Evolutionary conservation across 805 yeast genomes (phyloP).

Genomic region (Saturnispora ahearnii): DNA sequence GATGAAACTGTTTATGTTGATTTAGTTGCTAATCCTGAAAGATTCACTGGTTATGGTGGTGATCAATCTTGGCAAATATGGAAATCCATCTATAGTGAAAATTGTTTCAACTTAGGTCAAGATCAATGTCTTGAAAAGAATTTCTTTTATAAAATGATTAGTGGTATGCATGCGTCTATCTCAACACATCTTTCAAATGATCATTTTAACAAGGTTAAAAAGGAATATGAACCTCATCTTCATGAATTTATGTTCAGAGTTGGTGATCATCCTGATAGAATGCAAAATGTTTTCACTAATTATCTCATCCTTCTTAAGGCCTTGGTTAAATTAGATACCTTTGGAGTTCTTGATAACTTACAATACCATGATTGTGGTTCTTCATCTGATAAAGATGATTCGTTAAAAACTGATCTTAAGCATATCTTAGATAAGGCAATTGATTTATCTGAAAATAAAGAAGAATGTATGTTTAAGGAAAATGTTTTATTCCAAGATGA

Average conservation of each 20-base stretch:
- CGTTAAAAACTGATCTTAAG: conserved; percentile 24
- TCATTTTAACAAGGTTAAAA: conserved; percentile 57
- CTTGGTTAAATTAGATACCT: conserved; percentile 45
- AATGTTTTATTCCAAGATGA: conserved; percentile 39
- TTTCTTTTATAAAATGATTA: conserved; percentile 74
- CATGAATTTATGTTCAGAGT: conserved; percentile 80
- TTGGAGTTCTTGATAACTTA: conserved; percentile 23
- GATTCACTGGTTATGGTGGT: conserved; percentile 95
- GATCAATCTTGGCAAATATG: conserved; percentile 86
- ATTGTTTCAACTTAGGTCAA: conserved; percentile 50
- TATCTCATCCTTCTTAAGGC: conserved; percentile 83
- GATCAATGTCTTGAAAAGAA: conserved; percentile 77
- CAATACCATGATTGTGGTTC: conserved; percentile 23
- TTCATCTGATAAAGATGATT: conserved; percentile 23
- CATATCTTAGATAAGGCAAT: conserved; percentile 25
- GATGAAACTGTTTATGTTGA: conserved; percentile 77
- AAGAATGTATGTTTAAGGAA: conserved; percentile 35
- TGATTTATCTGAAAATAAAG: conserved; percentile 15
- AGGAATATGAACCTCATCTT: conserved; percentile 77
- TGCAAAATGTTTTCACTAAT: conserved; percentile 84
- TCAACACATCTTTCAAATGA: conserved; percentile 89
- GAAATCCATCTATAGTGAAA: conserved; percentile 86
- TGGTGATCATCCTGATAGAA: conserved; percentile 81
- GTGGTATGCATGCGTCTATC: conserved; percentile 94
- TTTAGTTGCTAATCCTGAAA: conserved; percentile 80